phyloP scores from a whole-genome alignment of 2,329 filamentous ascomycete genomes.

The Aspergillus latus region DNA sequence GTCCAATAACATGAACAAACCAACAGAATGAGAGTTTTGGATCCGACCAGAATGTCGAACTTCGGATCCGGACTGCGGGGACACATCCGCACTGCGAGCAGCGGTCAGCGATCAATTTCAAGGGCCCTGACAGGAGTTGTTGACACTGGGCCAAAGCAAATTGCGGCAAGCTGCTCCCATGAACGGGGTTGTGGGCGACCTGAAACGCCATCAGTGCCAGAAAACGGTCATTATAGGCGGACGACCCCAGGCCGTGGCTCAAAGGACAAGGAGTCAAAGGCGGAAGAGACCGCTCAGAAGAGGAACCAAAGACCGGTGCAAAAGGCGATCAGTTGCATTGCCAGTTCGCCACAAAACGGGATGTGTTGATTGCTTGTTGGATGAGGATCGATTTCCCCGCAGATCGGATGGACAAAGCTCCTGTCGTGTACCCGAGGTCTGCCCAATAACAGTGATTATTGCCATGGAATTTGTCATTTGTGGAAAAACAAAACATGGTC shows the following conservation, averaged over 20 bases:
- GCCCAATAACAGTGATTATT: neutral
- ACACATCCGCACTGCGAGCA: neutral
- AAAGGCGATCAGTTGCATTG: constrained; percentile 1
- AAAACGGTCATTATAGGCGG: neutral
- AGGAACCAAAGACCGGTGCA: neutral
- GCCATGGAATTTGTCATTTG: neutral
- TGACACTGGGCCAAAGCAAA: neutral
- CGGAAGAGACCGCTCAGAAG: neutral
- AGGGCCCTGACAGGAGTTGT: neutral
- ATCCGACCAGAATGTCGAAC: neutral
- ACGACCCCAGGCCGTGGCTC: neutral
- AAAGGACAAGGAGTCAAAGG: neutral
- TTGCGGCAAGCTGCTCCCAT: neutral
- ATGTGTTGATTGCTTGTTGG: neutral
- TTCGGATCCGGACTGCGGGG: neutral
- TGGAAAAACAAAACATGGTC: neutral
- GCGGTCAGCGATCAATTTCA: neutral
- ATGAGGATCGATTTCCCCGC: constrained; percentile 4
- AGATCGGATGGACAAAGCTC: neutral
- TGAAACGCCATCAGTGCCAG: neutral
- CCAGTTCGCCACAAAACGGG: neutral
- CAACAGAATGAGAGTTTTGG: neutral
- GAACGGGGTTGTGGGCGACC: neutral
- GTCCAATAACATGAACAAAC: neutral
- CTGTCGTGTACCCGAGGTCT: neutral